A percentile compares a stretch with the other conserved stretches of the same genome.
These are phyloP conservation scores for Kurtzmaniella cleridarum DNA, from an alignment of 805 yeast genomes.

Conservation along the genomic window DNA sequence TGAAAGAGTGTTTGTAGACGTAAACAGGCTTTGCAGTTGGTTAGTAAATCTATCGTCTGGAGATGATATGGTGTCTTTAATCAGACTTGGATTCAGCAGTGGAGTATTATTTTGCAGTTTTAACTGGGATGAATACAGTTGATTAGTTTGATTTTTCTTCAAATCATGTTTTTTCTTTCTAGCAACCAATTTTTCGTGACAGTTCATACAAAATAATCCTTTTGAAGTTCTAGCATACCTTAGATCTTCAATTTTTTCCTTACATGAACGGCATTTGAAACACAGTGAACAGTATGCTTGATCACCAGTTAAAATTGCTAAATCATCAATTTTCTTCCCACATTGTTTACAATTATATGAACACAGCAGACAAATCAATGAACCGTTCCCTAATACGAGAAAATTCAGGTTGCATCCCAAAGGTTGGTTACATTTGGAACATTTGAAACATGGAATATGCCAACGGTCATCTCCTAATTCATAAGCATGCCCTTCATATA, in stretches of 20 bases:
- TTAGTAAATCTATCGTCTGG: no score
- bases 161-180: slow-evolving; percentile 63
- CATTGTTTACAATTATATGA: slow-evolving; percentile 88
- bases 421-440: slow-evolving; percentile 75
- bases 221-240: slow-evolving; percentile 89
- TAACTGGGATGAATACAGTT: slow-evolving; percentile 12
- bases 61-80: background rate
- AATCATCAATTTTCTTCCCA: slow-evolving; percentile 79
- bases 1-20: no score
- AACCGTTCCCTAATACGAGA: slow-evolving; percentile 88
- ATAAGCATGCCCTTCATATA: slow-evolving; percentile 89
- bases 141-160: slow-evolving; percentile 30
- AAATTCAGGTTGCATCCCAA: slow-evolving; percentile 87
- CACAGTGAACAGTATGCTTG: slow-evolving; percentile 91
- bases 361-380: slow-evolving; percentile 83
- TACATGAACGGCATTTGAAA: slow-evolving; percentile 86
- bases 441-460: slow-evolving; percentile 90
- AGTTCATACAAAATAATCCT: slow-evolving; percentile 87
- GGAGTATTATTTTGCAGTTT: background rate
- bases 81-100: background rate
- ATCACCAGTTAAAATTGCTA: slow-evolving; percentile 92
- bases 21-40: background rate
- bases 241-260: slow-evolving; percentile 77
- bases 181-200: slow-evolving; percentile 79
- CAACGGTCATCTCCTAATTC: slow-evolving; percentile 92